Evolutionary conservation across 2,329 filamentous ascomycete genomes (phyloP), one percentile per base, ranked within the genome.

Genomic region (Cladophialophora bantiana): DNA sequence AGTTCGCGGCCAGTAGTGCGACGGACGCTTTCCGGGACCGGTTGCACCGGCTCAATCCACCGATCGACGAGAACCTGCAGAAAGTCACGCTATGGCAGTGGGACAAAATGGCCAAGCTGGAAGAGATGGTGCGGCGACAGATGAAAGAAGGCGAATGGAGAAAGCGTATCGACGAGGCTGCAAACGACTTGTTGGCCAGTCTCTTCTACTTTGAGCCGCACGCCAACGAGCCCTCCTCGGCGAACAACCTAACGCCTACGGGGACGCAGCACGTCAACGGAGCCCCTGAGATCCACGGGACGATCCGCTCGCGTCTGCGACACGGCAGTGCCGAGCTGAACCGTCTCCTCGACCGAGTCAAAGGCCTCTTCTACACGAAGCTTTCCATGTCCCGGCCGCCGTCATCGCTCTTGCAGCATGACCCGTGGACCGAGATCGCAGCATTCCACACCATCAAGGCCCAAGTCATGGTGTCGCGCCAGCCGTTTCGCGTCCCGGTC

Each of bases 131-230:
- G 35, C 34, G 31, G 50, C 59, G 18, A 9, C 59, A 62, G 59
- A 62, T 62, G 59, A 5, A 52, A 5, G 59, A 54, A 9, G 7
- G 48, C 7, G 59, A 18, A 6, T 62, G 59, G 59, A n/a, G 10
- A 10, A 18, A 18, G 12, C 59, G 48, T 5, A 4, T 62, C 36
- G 48, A 45, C 13, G 13, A 53, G 6, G 59, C 45, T 1, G 20
- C 59, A 10, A 34, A 54, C 18, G 48, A 48, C 40, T 48, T 62
- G 48, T 48, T 55, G 35, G 59, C 59, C 32, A 62, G 59, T 55
- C 59, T 62, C 10, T 62, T 62, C 59, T 62, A 62, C 48, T 62
- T 62, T 15, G 59, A 62, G 35, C 59, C 59, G 32, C 6, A 38
- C 18, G 15, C 35, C 32, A 35, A 42, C 7, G 34, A 13, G 13